These are phyloP conservation scores for Collybia mongolica DNA, from an alignment of 768 basidiomycete genomes.

Conservation along the genomic window DNA sequence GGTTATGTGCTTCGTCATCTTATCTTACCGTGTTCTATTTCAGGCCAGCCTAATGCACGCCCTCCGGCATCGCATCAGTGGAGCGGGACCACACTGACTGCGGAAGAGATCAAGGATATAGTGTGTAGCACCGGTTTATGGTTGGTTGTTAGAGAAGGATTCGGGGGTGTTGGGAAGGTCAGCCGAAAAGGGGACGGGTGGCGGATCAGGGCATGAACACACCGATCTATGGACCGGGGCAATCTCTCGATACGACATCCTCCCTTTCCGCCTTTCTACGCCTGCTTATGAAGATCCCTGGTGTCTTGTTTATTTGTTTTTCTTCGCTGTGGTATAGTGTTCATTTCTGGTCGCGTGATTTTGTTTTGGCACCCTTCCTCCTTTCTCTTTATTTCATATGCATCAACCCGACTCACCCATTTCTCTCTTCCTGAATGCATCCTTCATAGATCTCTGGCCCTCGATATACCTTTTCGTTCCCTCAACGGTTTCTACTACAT, in stretches of 20 bases:
- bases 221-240: not conserved
- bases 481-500: not conserved
- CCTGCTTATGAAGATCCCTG: too few species aligned
- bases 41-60: constrained; percentile 6
- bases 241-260: not conserved
- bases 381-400: too few species aligned
- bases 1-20: not conserved
- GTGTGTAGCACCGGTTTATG: constrained; percentile 87
- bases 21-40: not conserved
- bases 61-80: constrained; percentile 11
- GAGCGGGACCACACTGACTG: constrained; percentile 62
- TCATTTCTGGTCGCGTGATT: not conserved
- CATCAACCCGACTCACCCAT: not conserved
- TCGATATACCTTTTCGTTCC: too few species aligned
- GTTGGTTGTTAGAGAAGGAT: constrained; percentile 90
- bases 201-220: constrained; percentile 61
- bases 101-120: constrained; percentile 93
- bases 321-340: not conserved
- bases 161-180: constrained; percentile 84
- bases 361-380: too few species aligned
- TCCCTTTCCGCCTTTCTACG: too few species aligned
- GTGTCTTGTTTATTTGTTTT: not conserved
- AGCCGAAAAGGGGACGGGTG: constrained; percentile 78
- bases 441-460: not conserved
- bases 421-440: not conserved